Evolutionary conservation across 176 grass and related monocot species (phyloP).

Genomic region (Sorghum bicolor): Sorghum_bicolor_NCBIv3 NC_012873.2:4169501-4170000

Average conservation of each 20-base stretch:
- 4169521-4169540: conserved; percentile 3
- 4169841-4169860: neutral
- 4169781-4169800: neutral
- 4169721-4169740: neutral
- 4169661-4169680: neutral
- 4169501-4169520: conserved; percentile 10
- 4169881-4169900: conserved; percentile 60
- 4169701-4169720: neutral
- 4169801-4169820: neutral
- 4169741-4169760: neutral
- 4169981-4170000: conserved; percentile 59
- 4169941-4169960: conserved; percentile 96
- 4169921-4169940: conserved; percentile 92
- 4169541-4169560: neutral
- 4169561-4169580: neutral
- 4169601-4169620: neutral
- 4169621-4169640: neutral
- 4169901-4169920: conserved; percentile 83
- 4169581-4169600: neutral
- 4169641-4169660: too few relatives aligned
- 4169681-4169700: too few relatives aligned
- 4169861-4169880: conserved; percentile 15
- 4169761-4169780: neutral
- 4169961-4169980: conserved; percentile 87
- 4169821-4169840: neutral